Conservation (phyloP, 352 stramenopile species). For the Pythium brassicae region DNA sequence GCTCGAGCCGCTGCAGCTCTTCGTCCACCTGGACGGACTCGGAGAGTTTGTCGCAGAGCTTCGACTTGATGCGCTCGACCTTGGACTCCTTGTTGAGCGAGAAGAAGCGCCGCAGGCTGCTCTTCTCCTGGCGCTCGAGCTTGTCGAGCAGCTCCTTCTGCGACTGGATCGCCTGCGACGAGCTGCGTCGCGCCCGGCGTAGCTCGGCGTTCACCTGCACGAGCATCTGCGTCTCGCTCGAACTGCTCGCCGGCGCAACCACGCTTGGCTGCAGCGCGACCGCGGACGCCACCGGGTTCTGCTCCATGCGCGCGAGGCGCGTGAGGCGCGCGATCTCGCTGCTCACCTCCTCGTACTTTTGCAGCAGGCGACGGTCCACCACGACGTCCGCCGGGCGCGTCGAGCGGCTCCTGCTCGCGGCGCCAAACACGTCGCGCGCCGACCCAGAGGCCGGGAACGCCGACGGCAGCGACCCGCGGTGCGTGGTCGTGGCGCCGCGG, state of each 20-base stretch:
- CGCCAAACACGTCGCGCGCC: conserved; percentile 4
- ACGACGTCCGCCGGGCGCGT: conserved; percentile 19
- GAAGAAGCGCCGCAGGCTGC: conserved; percentile 61
- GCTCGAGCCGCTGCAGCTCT: conserved; percentile 58
- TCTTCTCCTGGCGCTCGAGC: conserved; percentile 69
- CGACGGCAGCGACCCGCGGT: conserved; percentile 14
- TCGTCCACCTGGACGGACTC: conserved; percentile 63
- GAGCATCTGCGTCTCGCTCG: conserved; percentile 18
- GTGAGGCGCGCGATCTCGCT: conserved; percentile 70
- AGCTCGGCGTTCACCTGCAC: conserved; percentile 44
- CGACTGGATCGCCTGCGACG: conserved; percentile 70
- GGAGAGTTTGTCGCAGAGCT: conserved; percentile 68
- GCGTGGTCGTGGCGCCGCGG: conserved; percentile 6
- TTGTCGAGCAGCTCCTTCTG: conserved; percentile 82
- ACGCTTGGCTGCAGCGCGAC: not conserved
- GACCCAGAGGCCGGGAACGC: conserved; percentile 3
- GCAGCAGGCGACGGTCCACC: conserved; percentile 57
- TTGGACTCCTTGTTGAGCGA: conserved; percentile 64
- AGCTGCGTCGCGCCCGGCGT: conserved; percentile 55
- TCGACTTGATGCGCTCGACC: conserved; percentile 67
- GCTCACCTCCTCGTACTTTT: conserved; percentile 77
- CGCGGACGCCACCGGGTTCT: conserved; percentile 6
- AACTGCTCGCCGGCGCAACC: not conserved
- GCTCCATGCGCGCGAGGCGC: conserved; percentile 50
- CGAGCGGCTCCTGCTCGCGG: conserved; percentile 2